phyloP scores from a whole-genome alignment of 2,329 filamentous ascomycete species.

The Ophiocordyceps camponoti-floridani region DNA sequence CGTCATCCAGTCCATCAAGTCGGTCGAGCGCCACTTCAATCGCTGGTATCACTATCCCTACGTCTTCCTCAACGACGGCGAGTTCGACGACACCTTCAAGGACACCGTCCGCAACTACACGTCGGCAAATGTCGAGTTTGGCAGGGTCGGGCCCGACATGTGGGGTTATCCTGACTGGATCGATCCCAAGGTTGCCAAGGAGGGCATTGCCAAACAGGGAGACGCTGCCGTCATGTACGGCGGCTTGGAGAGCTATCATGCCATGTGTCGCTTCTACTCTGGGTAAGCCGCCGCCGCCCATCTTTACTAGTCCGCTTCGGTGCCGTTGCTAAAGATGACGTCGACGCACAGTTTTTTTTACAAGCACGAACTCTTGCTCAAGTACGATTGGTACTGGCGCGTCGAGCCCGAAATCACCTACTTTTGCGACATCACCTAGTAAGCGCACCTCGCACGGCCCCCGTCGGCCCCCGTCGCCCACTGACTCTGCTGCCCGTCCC shows the following conservation, averaged over 20 bases:
- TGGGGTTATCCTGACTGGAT: constrained; percentile 98
- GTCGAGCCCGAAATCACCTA: constrained; percentile 99
- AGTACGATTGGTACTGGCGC: constrained; percentile 99
- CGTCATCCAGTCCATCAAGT: constrained; percentile 92
- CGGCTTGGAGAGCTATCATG: constrained; percentile 94
- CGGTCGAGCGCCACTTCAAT: constrained; percentile 97
- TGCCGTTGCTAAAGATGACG: too few relatives aligned
- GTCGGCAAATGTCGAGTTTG: constrained; percentile 77
- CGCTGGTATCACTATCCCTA: constrained; percentile 98
- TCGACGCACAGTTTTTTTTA: constrained; percentile 60
- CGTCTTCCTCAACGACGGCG: constrained; percentile 92
- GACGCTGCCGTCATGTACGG: constrained; percentile 98
- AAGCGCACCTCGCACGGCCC: constrained; percentile 11
- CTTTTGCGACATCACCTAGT: constrained; percentile 99
- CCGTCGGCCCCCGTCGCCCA: neutral
- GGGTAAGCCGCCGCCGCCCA: constrained; percentile 47
- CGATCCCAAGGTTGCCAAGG: constrained; percentile 80
- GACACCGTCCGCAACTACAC: constrained; percentile 79
- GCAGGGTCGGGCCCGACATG: constrained; percentile 75
- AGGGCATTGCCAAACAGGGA: constrained; percentile 91
- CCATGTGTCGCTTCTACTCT: constrained; percentile 99
- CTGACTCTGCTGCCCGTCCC: neutral
- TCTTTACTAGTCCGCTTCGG: too few relatives aligned
- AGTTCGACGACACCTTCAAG: constrained; percentile 91
- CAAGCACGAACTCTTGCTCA: constrained; percentile 83